Percentiles rank a stretch among this genome's conserved stretches.
Conservation (phyloP, 2,329 filamentous ascomycete genomes). For the Pezicula neosporulosa region DNA sequence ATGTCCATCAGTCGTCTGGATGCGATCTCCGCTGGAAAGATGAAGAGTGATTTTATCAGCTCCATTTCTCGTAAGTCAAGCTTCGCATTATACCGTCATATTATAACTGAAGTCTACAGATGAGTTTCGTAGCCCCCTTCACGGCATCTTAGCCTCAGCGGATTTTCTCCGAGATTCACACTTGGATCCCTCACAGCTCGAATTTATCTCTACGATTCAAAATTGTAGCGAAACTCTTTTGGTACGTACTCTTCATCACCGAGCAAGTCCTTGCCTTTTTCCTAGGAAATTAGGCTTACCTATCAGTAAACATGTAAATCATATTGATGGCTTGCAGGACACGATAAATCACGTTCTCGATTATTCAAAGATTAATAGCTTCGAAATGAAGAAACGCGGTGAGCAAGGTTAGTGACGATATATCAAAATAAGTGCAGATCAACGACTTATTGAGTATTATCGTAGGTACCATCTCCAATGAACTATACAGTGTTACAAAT, state of each 20-base stretch:
- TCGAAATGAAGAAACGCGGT: constrained; percentile 16
- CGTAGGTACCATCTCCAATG: constrained; percentile 20
- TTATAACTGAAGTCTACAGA: constrained; percentile 11
- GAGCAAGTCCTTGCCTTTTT: not conserved
- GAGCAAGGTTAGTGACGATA: constrained; percentile 10
- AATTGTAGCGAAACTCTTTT: constrained; percentile 47
- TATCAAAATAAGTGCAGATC: not conserved
- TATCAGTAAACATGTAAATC: not conserved
- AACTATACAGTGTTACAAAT: constrained; percentile 22
- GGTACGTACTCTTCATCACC: constrained; percentile 1
- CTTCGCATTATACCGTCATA: not conserved
- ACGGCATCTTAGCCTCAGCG: constrained; percentile 49
- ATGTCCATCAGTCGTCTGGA: constrained; percentile 24
- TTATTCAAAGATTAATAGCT: constrained; percentile 50
- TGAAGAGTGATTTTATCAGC: constrained; percentile 25
- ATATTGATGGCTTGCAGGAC: constrained; percentile 28
- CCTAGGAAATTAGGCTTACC: not conserved
- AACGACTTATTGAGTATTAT: not conserved
- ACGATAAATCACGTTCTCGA: constrained; percentile 51
- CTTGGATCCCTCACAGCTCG: constrained; percentile 40
- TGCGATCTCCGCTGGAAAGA: constrained; percentile 21
- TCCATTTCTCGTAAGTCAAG: constrained; percentile 20
- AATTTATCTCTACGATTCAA: constrained; percentile 44
- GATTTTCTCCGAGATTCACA: constrained; percentile 48
- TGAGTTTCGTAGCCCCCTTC: constrained; percentile 24